Conservation (phyloP, 2,329 filamentous ascomycete genomes). For the Lomentospora prolificans region DNA sequence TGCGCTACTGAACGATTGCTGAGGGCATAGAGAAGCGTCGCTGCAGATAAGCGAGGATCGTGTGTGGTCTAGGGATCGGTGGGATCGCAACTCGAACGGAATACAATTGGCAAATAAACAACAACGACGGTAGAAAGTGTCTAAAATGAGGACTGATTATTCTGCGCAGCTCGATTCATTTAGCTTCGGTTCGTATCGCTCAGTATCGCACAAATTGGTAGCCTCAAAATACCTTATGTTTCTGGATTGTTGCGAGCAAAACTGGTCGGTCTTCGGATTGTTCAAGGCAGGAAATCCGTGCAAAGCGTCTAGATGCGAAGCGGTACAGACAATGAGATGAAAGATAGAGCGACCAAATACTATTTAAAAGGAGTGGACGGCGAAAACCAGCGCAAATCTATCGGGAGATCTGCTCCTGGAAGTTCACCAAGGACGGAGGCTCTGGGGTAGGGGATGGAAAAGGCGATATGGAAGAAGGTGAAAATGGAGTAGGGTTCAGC, state of each 20-base stretch:
- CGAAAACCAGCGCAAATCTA: slow-evolving; percentile 38
- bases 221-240: neutral
- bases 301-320: neutral
- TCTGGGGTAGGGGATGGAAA: neutral
- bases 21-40: slow-evolving; percentile 26
- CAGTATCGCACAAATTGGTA: neutral
- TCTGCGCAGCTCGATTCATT: neutral
- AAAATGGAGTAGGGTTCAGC: slow-evolving; percentile 19
- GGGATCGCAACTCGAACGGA: neutral
- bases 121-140: neutral
- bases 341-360: slow-evolving; percentile 12
- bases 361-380: slow-evolving; percentile 18
- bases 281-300: neutral
- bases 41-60: neutral
- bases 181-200: neutral
- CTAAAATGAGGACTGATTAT: neutral
- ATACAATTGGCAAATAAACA: neutral
- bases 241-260: neutral
- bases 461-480: slow-evolving; percentile 13
- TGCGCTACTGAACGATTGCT: slow-evolving; percentile 23
- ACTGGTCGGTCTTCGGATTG: neutral
- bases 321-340: neutral
- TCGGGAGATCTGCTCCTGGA: slow-evolving; percentile 31
- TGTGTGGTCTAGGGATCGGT: neutral
- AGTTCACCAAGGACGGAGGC: slow-evolving; percentile 18